Evolutionary conservation across 1,139 yeast species (phyloP), one percentile per base, ranked within the genome.

Genomic region (Nakaseomyces glabratus): DNA sequence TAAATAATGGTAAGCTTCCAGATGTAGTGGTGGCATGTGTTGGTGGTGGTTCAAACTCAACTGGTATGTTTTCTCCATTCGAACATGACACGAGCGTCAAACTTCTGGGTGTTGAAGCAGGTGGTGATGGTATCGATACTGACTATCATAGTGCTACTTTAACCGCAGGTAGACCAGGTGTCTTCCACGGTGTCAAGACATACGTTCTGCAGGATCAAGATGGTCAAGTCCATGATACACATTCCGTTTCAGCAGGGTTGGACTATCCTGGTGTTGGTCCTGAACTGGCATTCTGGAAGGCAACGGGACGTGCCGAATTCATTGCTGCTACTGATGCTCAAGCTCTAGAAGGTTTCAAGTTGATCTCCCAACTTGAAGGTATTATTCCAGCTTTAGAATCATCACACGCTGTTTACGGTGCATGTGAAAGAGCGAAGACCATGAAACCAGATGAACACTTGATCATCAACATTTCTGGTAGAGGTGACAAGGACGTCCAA

Each of bases 251-350:
- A 46, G 99, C 99, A 25, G 99, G 99, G 48, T 71, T 90, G 52
- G 99, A 90, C 62, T 90, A 90, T 60, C 99, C 99, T 22, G 99
- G 95, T 61, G 99, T 90, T 35, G 99, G 99, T 30, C 99, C 99
- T 18, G 98, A 90, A 65, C 71, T 90, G 51, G 93, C 98, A 2
- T 75, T 71, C 59, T 90, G 98, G 98, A 90, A 90, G 62, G 77
- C 79, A 38, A 76, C 80, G 42, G 96, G 96, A 16, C 77, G 99
- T 55, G 98, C 94, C 6, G 69, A 80, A 38, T 90, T 90, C 55
- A 62, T 78, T 37, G 94, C 96, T 34, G 96, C 94, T 34, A 82
- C 90, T 45, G 96, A 90, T 62, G 88, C 94, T 13, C 77, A 90
- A 59, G 98, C 98, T 17, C 68, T 90, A 45, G 71, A 73, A 45